Evolutionary conservation across 106 monocot species (phyloP), one percentile per base, ranked within the genome.

Genomic region (Phalaenopsis equestris): DNA sequence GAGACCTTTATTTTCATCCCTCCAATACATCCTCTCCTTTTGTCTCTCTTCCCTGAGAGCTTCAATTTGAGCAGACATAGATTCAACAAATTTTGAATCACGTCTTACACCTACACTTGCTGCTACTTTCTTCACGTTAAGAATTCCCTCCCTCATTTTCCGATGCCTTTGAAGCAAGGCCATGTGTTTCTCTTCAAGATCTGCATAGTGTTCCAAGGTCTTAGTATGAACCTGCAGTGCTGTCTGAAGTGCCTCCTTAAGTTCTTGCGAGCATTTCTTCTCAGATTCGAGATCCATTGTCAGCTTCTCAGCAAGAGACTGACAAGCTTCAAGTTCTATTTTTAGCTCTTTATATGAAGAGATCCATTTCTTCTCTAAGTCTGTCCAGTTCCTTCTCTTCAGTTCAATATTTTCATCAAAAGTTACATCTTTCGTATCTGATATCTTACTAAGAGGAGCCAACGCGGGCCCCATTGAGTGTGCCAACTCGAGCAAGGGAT

Each of bases 121-220:
- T n/a, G 92, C 92, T 58, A 86, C 87, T 79, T 79, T 85, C 84
- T 92, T 92, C 78, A 92, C 87, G 67, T 95, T 89, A 52, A 82
- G 80, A 42, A 95, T 86, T 3, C 95, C 95, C 67, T 95, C 95
- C 48, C 80, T 89, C 17, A 90, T 92, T 61, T 84, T 80, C n/a
- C 90, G 78, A 74, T 95, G 88, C 83, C 87, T 86, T 3, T 80
- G 78, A 56, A 92, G 92, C 68, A 95, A 83, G 39, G 73, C 42
- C 78, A 92, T 90, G 76, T 95, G 92, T 37, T 92, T 95, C 80
- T 92, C 95, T 72, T 95, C 85, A 82, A 95, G 90, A 30, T 95
- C 95, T 47, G 95, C 92, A 85, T 92, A 95, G 64, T 92, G 95
- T 38, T 95, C 95, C 67, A 95, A 83, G 75, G 90, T 90, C 37